Evolutionary conservation across 805 yeast genomes (phyloP), one percentile per base, ranked within the genome.

Genomic region (Yarrowia osloensis): DNA sequence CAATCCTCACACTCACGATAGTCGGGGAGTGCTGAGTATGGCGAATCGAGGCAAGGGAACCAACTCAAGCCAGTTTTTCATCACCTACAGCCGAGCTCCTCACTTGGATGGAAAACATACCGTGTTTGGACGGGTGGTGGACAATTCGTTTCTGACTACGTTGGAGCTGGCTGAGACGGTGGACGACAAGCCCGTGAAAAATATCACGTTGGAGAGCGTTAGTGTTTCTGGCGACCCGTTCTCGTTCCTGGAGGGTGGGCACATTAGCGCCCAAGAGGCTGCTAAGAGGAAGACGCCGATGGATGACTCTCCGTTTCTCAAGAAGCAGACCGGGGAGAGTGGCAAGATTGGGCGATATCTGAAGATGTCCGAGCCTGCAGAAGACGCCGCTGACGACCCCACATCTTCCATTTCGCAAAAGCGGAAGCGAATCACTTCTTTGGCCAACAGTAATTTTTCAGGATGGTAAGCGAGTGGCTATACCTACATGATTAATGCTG

Each of bases 41-140:
- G 97, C 97, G 70, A 91, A 91, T 73, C 89, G 94, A 68, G 97
- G 97, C 73, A 94, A 94, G 79, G 88, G 89, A 85, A 89, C 97
- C 77, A 91, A 91, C 77, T 95, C 96, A 26, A 89, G 96, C 28
- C 97, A 91, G 80, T 91, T 91, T 80, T 91, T 90, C 82, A 87
- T 91, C 77, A 89, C 96, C 73, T 86, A 92, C 0, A 82, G 81
- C 65, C 84, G 91, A 1, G 83, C 87, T 9, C 88, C 91, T 0
- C 97, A 91, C 76, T 77, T 92, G 68, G 85, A 83, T 49, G 90
- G 91, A 0, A 88, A 88, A 71, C 93, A 90, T 73, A 81, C 93
- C 0, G 86, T 90, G 1, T 88, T 92, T 77, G 97, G 97, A 1
- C 79, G 78, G 67, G 92, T 91, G 1, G 71, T 68, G 4, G 71